Percentiles rank a stretch among this genome's conserved stretches.
These are phyloP conservation scores for Lepidium aucheri DNA, from an alignment of 345 rosid genomes.

Conservation along the genomic window DNA sequence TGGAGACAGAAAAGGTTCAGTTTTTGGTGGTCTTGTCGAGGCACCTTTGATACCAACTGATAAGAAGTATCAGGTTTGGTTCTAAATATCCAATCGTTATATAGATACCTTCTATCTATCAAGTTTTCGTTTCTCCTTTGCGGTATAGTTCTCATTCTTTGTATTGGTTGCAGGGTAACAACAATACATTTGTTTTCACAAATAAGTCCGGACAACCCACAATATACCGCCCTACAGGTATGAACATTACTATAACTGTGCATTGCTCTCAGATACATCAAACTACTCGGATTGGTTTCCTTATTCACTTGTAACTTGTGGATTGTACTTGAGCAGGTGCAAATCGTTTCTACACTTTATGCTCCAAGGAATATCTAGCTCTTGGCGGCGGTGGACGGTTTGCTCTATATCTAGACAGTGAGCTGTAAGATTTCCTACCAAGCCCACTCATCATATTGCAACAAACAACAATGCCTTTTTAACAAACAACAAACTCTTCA, in stretches of 20 bases:
- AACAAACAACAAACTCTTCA: no score
- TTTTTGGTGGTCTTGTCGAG: conserved; percentile 93
- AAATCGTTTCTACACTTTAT: conserved; percentile 84
- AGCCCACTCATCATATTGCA: background rate
- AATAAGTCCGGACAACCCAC: conserved; percentile 54
- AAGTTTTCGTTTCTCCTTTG: background rate
- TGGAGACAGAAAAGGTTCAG: conserved; percentile 87
- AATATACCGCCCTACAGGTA: conserved; percentile 83
- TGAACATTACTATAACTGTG: background rate
- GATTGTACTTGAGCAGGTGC: conserved; percentile 51
- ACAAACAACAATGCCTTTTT: no score
- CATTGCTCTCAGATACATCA: background rate
- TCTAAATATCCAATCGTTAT: background rate
- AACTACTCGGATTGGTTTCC: background rate
- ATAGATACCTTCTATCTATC: background rate
- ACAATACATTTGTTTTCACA: conserved; percentile 85
- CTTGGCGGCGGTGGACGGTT: conserved; percentile 95
- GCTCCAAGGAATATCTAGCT: conserved; percentile 72
- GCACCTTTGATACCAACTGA: conserved; percentile 80
- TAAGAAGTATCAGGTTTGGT: conserved; percentile 74
- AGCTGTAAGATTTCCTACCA: conserved; percentile 53
- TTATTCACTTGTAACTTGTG: background rate
- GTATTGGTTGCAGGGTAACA: conserved; percentile 61
- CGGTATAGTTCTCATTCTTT: background rate
- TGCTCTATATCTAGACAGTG: conserved; percentile 83